Base-by-base conservation (phyloP, 192 early-diverging fungal species). In the Coemansia sp. region DNA sequence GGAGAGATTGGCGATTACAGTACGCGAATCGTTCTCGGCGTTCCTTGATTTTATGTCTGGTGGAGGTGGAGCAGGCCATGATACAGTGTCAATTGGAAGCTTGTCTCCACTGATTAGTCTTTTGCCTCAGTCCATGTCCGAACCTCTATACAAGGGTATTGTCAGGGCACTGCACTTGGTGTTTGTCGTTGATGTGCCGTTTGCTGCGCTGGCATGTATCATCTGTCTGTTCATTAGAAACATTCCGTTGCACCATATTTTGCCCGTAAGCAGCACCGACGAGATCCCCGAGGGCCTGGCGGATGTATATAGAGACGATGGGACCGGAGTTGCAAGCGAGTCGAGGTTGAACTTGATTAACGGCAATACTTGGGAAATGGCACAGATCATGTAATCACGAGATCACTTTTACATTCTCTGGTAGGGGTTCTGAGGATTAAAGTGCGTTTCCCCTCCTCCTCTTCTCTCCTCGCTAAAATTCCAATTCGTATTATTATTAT, bases 141-240 rank as follows among this genome's bases (percentile, higher is more conserved):
- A 45, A 16, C 55, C 55, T 0, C 60, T 83, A 1, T 83, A 78
- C 50, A 29, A 63, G 15, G 80, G 75, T 16, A 64, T 83, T 29
- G 68, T 83, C 15, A 27, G 49, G 24, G 71, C 80, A 1, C n/a
- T 83, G 66, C 68, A 65, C 9, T 62, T 68, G 56, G 76, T 83
- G 39, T 83, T 72, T 73, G 69, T 83, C 43, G 68, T 69, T 13
- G 59, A 74, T 44, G 79, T 82, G 60, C 79, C 79, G 43, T 82
- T 82, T 73, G 79, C 79, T 8, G 70, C 49, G 1, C 13, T 64
- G 6, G 79, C 79, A 16, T 82, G 74, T 37, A 68, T 82, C 9
- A 40, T 82, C 39, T 82, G 74, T 38, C 38, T 76, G 62, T 65
- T 76, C 24, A 27, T 82, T 15, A 30, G 59, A 7, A 82, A 82